Evolutionary conservation across 1,284 basidiomycete genomes (phyloP), one percentile per base, ranked within the genome.

Genomic region (Ustilago bromivora): DNA sequence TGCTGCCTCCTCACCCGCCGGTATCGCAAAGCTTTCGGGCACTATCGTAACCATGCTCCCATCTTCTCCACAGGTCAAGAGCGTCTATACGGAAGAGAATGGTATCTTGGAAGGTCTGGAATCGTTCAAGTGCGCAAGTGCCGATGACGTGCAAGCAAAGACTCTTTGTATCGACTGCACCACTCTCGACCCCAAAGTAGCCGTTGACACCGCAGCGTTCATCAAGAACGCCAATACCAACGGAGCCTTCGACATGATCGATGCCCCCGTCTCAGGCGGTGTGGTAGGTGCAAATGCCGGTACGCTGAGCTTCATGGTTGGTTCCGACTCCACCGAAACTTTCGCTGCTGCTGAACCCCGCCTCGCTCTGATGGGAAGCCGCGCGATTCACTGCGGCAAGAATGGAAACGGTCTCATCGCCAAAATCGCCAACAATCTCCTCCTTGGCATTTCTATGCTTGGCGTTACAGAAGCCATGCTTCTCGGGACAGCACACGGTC

Each of bases 261-360:
- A 96, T 86, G 94, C 94, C 2, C 95, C 94, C 15, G 94, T 96
- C 0, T 94, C 93, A 40, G 94, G 94, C 66, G 95, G 94, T 90
- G 93, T 94, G 8, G 88, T 92, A 17, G 94, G 94, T 28, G 95
- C 95, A 10, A 91, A 92, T 82, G 92, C 81, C 0, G 82, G 66
- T 0, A 94, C 93, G 0, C 89, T 96, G n/a, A 91, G 93, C 19
- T 96, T 96, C 88, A 92, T 96, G 65, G 93, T 95, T 32, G 94
- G 94, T 9, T 77, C 82, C n/a, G 93, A 94, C 6, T 88, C 90
- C 1, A 86, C 90, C 40, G 83, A 86, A 5, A 89, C 90, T 15
- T 95, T 92, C 82, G 15, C 36, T 13, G 87, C 87, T 31, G 91
- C 92, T 8, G 87, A 89, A 58, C 90, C 92, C 2, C 87, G 90